These are phyloP conservation scores for Teunomyces cretensis DNA, from an alignment of 805 yeast genomes.

Conservation along the genomic window DNA sequence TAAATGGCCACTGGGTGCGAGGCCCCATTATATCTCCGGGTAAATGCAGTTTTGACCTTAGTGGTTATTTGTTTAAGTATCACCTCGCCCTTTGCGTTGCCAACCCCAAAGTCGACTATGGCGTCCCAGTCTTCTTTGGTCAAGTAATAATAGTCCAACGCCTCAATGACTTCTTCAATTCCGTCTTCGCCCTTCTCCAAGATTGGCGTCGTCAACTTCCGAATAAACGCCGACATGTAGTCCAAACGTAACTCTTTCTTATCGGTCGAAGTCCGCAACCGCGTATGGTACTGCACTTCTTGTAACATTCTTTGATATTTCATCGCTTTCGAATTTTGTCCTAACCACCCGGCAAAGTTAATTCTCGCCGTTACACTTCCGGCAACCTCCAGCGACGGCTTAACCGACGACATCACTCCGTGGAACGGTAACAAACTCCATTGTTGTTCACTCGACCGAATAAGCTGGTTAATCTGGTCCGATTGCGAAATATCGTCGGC, in stretches of 20 bases:
- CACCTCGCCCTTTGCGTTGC: constrained; percentile 42
- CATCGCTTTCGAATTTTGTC: constrained; percentile 81
- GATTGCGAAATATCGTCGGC: constrained; percentile 85
- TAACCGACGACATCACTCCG: constrained; percentile 80
- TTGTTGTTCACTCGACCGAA: constrained; percentile 88
- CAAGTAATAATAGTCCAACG: constrained; percentile 81
- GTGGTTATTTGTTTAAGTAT: constrained; percentile 66
- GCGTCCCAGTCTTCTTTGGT: constrained; percentile 93
- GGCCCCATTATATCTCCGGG: constrained; percentile 73
- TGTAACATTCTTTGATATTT: constrained; percentile 79
- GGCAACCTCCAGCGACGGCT: constrained; percentile 72
- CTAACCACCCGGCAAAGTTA: constrained; percentile 83
- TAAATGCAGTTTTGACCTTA: constrained; percentile 79
- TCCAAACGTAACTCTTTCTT: constrained; percentile 72
- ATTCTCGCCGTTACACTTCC: constrained; percentile 71
- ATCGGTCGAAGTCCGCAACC: constrained; percentile 76
- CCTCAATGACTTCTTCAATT: constrained; percentile 59
- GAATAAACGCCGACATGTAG: constrained; percentile 65
- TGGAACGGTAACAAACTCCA: constrained; percentile 94
- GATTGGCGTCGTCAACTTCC: constrained; percentile 60
- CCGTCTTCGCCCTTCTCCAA: constrained; percentile 58
- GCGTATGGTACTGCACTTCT: constrained; percentile 84
- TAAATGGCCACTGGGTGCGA: constrained; percentile 85
- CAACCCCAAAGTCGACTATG: constrained; percentile 80
- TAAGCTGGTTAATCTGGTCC: constrained; percentile 76